Conservation (phyloP, 1,284 basidiomycete species). For the Microbotryomycetes sp. region DNA sequence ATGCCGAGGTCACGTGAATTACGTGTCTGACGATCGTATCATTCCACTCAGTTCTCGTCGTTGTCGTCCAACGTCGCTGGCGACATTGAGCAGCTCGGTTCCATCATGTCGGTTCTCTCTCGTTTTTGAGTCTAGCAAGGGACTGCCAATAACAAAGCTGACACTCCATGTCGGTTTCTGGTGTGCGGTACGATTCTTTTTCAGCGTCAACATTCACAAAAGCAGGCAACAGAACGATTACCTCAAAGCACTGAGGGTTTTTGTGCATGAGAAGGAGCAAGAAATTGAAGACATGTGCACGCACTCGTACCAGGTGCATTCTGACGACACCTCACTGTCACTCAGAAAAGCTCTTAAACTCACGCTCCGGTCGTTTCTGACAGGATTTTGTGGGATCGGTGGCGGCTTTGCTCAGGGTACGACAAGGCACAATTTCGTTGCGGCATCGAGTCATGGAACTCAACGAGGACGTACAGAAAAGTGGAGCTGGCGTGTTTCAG, state of each 20-base stretch:
- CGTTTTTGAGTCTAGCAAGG: conserved; percentile 40
- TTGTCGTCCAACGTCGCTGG: not conserved
- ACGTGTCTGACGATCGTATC: too few species aligned
- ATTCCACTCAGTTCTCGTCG: not conserved
- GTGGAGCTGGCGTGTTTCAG: conserved; percentile 76
- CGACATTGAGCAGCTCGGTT: conserved; percentile 80
- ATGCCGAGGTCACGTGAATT: too few species aligned
- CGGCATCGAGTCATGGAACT: conserved; percentile 52
- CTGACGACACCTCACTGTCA: not conserved
- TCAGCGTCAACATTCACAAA: conserved; percentile 57
- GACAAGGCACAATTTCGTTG: conserved; percentile 57
- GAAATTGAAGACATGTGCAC: conserved; percentile 95
- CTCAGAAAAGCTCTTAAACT: not conserved
- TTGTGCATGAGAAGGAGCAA: conserved; percentile 86
- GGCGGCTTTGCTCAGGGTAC: conserved; percentile 87
- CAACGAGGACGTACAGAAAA: conserved; percentile 53
- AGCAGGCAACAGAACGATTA: conserved; percentile 86
- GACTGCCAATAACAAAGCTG: too few species aligned
- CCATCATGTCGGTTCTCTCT: conserved; percentile 55
- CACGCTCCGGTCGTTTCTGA: not conserved
- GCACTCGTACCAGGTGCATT: conserved; percentile 73
- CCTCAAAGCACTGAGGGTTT: conserved; percentile 72
- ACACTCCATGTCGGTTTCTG: too few species aligned
- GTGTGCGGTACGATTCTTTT: conserved; percentile 38
- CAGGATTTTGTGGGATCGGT: conserved; percentile 92